phyloP scores from a whole-genome alignment of 2,329 filamentous ascomycete species.

The Didymella lethalis region DNA sequence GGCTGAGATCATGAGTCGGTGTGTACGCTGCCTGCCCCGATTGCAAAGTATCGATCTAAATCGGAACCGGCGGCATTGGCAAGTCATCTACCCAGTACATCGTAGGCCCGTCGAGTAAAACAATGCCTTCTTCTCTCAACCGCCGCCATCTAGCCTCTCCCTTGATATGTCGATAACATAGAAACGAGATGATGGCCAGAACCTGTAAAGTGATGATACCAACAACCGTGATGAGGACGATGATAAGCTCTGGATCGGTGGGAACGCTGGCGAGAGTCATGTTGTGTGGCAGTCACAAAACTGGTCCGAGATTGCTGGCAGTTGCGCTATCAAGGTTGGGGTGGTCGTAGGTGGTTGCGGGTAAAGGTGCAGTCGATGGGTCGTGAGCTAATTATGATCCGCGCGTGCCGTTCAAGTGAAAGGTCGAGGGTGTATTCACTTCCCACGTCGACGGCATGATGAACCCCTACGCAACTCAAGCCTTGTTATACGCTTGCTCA shows the following conservation, averaged over 20 bases:
- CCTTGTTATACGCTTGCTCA: conserved; percentile 13
- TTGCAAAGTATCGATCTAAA: neutral
- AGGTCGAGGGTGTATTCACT: neutral
- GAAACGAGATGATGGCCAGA: neutral
- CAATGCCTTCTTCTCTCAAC: conserved; percentile 22
- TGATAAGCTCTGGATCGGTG: neutral
- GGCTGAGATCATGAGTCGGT: no score
- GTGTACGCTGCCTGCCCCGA: neutral
- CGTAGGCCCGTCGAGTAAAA: conserved; percentile 21
- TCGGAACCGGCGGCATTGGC: conserved; percentile 11
- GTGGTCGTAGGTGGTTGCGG: neutral
- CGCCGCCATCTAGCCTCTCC: conserved; percentile 25
- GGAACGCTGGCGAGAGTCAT: neutral
- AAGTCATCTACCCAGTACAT: conserved; percentile 25
- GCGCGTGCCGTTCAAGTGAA: neutral
- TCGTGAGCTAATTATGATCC: neutral
- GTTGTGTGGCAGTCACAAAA: neutral
- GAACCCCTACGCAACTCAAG: neutral
- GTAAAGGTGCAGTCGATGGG: neutral
- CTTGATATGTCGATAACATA: conserved; percentile 11
- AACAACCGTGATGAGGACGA: neutral
- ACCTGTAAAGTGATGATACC: neutral
- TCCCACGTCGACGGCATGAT: no score
- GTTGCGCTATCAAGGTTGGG: neutral
- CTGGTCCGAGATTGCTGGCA: neutral